These are phyloP conservation scores for Cyanidiococcus yangmingshanensis DNA, from an alignment of 23 red algal genomes.

Conservation along the genomic window DNA sequence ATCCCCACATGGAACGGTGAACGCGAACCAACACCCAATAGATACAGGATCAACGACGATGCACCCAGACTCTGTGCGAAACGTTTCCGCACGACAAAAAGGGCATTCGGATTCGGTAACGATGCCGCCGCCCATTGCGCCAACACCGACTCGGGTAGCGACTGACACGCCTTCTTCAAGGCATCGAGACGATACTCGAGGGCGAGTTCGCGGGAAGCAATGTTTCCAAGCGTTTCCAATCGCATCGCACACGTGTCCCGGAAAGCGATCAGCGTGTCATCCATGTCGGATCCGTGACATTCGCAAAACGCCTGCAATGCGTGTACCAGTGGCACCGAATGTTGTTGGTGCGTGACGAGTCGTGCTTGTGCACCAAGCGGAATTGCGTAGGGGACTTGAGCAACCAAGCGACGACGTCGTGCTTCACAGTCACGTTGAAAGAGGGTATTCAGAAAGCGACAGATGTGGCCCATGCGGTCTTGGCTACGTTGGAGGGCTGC, in stretches of 20 bases:
- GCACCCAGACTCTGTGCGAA: conserved; percentile 62
- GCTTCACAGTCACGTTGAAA: conserved; percentile 50
- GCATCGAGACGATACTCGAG: conserved; percentile 44
- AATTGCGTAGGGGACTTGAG: conserved; percentile 33
- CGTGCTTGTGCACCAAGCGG: conserved; percentile 52
- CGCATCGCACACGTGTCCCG: conserved; percentile 30
- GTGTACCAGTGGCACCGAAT: conserved; percentile 31
- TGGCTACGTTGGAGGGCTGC: conserved; percentile 46
- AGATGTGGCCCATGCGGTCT: conserved; percentile 55
- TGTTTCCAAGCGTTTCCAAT: not conserved
- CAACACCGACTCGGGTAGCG: conserved; percentile 38
- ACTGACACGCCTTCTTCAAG: conserved; percentile 36
- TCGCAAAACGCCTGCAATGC: conserved; percentile 46
- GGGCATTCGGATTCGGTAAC: conserved; percentile 21
- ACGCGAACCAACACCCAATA: conserved; percentile 56
- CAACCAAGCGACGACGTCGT: conserved; percentile 26
- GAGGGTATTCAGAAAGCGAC: conserved; percentile 45
- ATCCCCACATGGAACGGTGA: conserved; percentile 65
- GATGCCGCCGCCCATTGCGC: conserved; percentile 30
- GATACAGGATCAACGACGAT: conserved; percentile 35
- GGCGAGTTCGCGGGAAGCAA: conserved; percentile 22
- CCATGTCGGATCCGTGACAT: conserved; percentile 28
- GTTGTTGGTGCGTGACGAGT: conserved; percentile 42
- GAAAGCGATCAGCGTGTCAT: conserved; percentile 64
- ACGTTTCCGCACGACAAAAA: conserved; percentile 47